Conservation (phyloP, 2,329 filamentous ascomycete species). For the Botrytis squamosa region DNA sequence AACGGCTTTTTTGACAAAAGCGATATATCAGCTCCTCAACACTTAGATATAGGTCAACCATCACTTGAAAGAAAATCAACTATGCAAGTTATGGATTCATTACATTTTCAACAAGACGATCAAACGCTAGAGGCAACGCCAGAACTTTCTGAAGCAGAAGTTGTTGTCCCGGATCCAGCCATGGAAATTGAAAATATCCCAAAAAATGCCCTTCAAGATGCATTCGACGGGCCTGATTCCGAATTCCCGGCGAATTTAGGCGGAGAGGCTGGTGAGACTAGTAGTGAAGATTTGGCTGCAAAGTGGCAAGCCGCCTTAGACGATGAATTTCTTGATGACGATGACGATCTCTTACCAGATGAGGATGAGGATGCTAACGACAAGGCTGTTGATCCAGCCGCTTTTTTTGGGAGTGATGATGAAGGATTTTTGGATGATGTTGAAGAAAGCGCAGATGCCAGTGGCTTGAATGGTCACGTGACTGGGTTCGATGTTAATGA, state of each 20-base stretch:
- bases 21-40: slow-evolving; percentile 36
- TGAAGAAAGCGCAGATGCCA: slow-evolving; percentile 30
- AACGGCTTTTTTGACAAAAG: slow-evolving; percentile 58
- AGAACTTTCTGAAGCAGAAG: slow-evolving; percentile 25
- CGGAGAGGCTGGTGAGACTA: slow-evolving; percentile 35
- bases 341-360: slow-evolving; percentile 60
- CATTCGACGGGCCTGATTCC: slow-evolving; percentile 33
- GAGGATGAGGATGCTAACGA: slow-evolving; percentile 47
- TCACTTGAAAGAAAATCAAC: slow-evolving; percentile 68
- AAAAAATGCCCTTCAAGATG: slow-evolving; percentile 31
- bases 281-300: slow-evolving; percentile 65
- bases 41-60: slow-evolving; percentile 19
- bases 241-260: slow-evolving; percentile 33
- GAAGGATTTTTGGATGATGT: slow-evolving; percentile 75
- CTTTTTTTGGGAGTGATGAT: slow-evolving; percentile 78
- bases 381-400: slow-evolving; percentile 58
- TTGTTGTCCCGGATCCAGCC: background rate
- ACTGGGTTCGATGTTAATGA: slow-evolving; percentile 28
- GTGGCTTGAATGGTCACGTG: slow-evolving; percentile 38
- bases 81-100: slow-evolving; percentile 58
- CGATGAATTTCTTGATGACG: slow-evolving; percentile 58
- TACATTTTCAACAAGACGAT: slow-evolving; percentile 42
- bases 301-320: slow-evolving; percentile 84
- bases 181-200: slow-evolving; percentile 9
- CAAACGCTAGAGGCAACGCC: slow-evolving; percentile 22